phyloP scores from a whole-genome alignment of 2,329 filamentous ascomycete species.

The Phaeosphaeria sp. region DNA sequence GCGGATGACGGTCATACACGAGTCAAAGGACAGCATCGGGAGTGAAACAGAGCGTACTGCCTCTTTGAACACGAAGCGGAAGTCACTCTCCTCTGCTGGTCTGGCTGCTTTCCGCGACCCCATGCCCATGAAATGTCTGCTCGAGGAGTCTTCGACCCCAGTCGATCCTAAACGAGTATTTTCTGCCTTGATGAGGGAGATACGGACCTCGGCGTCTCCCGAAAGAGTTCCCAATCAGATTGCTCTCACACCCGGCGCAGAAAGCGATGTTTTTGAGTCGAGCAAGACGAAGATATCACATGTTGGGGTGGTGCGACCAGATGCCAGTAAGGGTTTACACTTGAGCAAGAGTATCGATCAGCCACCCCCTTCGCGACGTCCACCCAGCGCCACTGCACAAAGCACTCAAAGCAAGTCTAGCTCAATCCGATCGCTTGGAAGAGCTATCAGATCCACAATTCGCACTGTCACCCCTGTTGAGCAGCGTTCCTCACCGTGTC shows the following conservation, averaged over 20 bases:
- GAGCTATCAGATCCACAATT: conserved; percentile 44
- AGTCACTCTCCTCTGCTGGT: conserved; percentile 22
- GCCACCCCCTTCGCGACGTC: conserved; percentile 12
- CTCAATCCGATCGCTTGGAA: conserved; percentile 35
- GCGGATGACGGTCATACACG: conserved; percentile 69
- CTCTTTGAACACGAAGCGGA: conserved; percentile 17
- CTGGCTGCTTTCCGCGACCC: conserved; percentile 41
- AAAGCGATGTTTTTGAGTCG: conserved; percentile 36
- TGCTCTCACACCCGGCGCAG: conserved; percentile 20
- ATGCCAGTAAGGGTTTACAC: conserved; percentile 13
- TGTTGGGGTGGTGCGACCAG: conserved; percentile 17
- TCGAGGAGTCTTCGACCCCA: conserved; percentile 30
- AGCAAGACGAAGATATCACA: conserved; percentile 27
- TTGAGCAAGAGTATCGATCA: conserved; percentile 16
- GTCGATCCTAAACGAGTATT: conserved; percentile 45
- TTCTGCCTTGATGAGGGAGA: conserved; percentile 46
- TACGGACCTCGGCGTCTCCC: conserved; percentile 25
- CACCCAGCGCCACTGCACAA: conserved; percentile 14
- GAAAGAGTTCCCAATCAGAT: background rate
- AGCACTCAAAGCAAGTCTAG: conserved; percentile 30
- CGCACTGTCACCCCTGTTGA: conserved; percentile 45
- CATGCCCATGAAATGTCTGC: conserved; percentile 37
- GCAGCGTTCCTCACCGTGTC: conserved; percentile 10
- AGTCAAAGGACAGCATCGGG: conserved; percentile 51
- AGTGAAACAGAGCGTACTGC: conserved; percentile 29